Conservation (phyloP, 352 stramenopile genomes). For the Pythium brachiatum region DNA sequence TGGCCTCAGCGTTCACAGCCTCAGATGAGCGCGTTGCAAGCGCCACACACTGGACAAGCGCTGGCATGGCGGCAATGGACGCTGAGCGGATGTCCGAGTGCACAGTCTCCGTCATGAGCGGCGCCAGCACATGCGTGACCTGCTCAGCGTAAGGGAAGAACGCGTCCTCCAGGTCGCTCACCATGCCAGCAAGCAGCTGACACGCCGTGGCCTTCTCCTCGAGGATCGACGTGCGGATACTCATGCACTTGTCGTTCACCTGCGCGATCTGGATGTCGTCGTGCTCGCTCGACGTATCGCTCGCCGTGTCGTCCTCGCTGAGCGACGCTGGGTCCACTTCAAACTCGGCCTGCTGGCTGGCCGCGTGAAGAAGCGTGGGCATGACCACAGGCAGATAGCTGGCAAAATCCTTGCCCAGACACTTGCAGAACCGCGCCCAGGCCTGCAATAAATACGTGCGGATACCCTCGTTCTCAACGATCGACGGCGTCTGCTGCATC, state of each 20-base stretch:
- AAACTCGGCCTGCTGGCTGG: constrained; percentile 80
- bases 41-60: constrained; percentile 72
- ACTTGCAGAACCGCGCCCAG: constrained; percentile 75
- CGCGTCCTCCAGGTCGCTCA: constrained; percentile 71
- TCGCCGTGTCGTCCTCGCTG: constrained; percentile 56
- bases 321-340: constrained; percentile 67
- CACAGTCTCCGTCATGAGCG: constrained; percentile 79
- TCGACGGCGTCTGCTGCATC: constrained; percentile 79
- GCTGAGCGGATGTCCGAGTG: constrained; percentile 83
- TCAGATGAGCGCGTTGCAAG: constrained; percentile 24
- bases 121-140: constrained; percentile 77
- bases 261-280: constrained; percentile 84
- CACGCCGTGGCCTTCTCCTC: constrained; percentile 86
- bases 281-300: constrained; percentile 35
- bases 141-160: constrained; percentile 88
- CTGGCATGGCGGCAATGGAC: constrained; percentile 76
- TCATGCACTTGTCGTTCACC: constrained; percentile 80
- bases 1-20: constrained; percentile 32
- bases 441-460: constrained; percentile 81
- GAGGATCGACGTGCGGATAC: constrained; percentile 77
- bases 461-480: constrained; percentile 80
- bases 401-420: constrained; percentile 75
- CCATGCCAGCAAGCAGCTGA: constrained; percentile 73
- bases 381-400: constrained; percentile 79
- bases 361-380: constrained; percentile 74